Base-by-base conservation (phyloP, 2,329 filamentous ascomycete genomes). In the Aspergillus ibericus region DNA sequence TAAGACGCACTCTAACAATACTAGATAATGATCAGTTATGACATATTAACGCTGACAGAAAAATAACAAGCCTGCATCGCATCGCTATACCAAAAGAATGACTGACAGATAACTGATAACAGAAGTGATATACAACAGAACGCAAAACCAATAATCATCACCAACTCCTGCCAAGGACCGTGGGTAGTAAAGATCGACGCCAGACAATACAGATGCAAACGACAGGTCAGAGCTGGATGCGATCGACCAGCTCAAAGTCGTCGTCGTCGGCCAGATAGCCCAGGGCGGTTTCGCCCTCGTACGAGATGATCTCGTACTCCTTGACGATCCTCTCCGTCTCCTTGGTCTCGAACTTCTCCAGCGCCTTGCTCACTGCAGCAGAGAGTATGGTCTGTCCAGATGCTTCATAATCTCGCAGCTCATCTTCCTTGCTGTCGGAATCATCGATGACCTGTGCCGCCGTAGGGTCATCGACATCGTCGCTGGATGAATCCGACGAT, bases 261-360 rank as follows among this genome's bases (percentile, higher is more conserved):
- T 78, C 77, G 55, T 78, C 77, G 46, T 75, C 73, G 5, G 69
- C 71, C 4, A 66, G 60, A 58, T 72, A 71, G 27, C 70, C 68
- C 27, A 44, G 55, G 20, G 60, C 55, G 3, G 52, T 77, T 59
- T 76, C 75, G 34, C 73, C 71, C 53, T 75, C 72, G 16, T 67
- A 67, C 25, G 80, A 64, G 77, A 81, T 65, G 78, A 79, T 79
- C 68, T 86, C 84, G 65, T 86, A 87, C 74, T 87, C 84, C 74
- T 81, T 83, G 70, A 85, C 81, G 49, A 87, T 71, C 74, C 85
- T 84, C 72, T 85, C 82, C 2, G 83, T 86, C 73, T 85, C 81
- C 66, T 81, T 81, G 61, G 80, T 82, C 74, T 87, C 84, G 68
- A 81, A 87, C 62, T 79, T 80, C 75, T 85, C 81, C 40, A 86